phyloP scores from a whole-genome alignment of 805 yeast genomes.

The Tetrapisispora fleetii region DNA sequence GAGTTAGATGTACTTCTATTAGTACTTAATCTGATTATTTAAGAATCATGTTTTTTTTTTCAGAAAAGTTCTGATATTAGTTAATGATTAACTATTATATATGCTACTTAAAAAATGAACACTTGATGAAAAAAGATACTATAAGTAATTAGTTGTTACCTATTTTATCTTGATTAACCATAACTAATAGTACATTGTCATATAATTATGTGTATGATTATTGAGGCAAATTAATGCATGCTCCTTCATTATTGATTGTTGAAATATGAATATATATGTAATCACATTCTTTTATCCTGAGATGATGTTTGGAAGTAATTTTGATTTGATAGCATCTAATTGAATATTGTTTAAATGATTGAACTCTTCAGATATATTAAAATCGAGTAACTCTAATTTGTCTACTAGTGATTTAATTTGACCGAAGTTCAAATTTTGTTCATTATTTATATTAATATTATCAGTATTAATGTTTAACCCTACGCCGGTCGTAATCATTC shows the following conservation, averaged over 20 bases:
- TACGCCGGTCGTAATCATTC: slow-evolving; percentile 5
- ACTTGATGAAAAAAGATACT: not conserved
- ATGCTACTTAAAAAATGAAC: not conserved
- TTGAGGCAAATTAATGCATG: not conserved
- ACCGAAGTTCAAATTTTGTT: slow-evolving; percentile 2
- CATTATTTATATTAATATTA: not conserved
- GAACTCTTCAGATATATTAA: slow-evolving; percentile 22
- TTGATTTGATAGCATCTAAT: slow-evolving; percentile 18
- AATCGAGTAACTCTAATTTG: slow-evolving; percentile 20
- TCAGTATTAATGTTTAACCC: not conserved
- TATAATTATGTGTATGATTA: not conserved
- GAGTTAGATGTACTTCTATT: no score
- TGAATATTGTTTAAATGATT: slow-evolving; percentile 21
- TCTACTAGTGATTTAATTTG: slow-evolving; percentile 9
- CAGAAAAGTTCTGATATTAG: not conserved
- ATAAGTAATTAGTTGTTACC: no score
- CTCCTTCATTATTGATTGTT: not conserved
- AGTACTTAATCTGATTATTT: no score
- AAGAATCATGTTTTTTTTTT: no score
- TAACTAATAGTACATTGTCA: no score
- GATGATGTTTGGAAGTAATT: slow-evolving; percentile 10
- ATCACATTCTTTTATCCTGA: slow-evolving; percentile 1
- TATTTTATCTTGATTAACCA: no score
- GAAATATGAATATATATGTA: not conserved
- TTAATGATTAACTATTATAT: not conserved